These are phyloP conservation scores for Monosporozyma unispora DNA, from an alignment of 805 yeast genomes.

Conservation along the genomic window DNA sequence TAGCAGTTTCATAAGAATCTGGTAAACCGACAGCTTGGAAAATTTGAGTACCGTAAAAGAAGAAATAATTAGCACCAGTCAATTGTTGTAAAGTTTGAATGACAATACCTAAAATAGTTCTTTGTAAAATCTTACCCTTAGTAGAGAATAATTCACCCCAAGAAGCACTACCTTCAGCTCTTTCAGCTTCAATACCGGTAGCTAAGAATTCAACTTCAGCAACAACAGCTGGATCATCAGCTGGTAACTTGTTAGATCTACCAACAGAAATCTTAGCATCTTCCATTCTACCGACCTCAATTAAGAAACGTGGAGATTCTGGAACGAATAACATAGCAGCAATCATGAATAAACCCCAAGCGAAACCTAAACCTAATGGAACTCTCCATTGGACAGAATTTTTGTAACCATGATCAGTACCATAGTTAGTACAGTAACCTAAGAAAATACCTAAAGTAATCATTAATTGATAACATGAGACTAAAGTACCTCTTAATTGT, in stretches of 20 bases:
- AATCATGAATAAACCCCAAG: constrained; percentile 36
- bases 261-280: constrained; percentile 56
- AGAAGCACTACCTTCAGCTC: constrained; percentile 51
- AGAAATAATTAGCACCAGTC: constrained; percentile 58
- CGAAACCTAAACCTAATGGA: constrained; percentile 50
- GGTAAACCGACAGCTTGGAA: constrained; percentile 51
- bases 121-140: constrained; percentile 50
- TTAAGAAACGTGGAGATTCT: constrained; percentile 63
- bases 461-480: constrained; percentile 60
- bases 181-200: constrained; percentile 52
- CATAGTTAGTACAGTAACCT: constrained; percentile 67
- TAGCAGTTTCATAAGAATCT: constrained; percentile 51
- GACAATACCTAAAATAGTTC: constrained; percentile 42
- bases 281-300: constrained; percentile 45
- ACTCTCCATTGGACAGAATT: constrained; percentile 75
- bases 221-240: constrained; percentile 46
- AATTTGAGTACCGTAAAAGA: constrained; percentile 56
- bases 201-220: constrained; percentile 47
- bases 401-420: constrained; percentile 42
- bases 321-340: constrained; percentile 45
- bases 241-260: constrained; percentile 46
- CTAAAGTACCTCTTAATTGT: constrained; percentile 61
- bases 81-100: constrained; percentile 57
- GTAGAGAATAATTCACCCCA: constrained; percentile 61
- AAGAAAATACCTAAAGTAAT: constrained; percentile 65